Percentiles rank a stretch among this genome's conserved stretches.
phyloP scores from a whole-genome alignment of 2,329 filamentous ascomycete genomes.

The Leptographium flavum region DNA sequence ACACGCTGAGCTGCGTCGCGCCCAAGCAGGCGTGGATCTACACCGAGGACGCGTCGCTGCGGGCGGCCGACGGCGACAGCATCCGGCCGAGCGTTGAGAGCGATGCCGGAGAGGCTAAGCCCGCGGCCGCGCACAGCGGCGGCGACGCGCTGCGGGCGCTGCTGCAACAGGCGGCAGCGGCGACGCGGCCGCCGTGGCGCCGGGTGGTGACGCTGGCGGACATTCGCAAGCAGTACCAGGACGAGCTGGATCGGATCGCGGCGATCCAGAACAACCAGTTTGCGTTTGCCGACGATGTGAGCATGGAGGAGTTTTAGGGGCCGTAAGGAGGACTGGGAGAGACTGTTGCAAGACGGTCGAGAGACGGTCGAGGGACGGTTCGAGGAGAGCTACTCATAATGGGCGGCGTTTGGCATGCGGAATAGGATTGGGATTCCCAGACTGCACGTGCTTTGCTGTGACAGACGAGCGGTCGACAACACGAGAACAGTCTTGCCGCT shows the following conservation, averaged over 20 bases:
- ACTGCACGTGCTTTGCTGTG: no score
- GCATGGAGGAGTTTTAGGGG: not conserved
- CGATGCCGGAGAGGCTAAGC: not conserved
- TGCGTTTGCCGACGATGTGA: constrained; percentile 37
- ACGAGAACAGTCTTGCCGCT: no score
- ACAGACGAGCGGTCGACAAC: no score
- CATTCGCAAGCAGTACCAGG: constrained; percentile 76
- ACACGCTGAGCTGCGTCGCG: constrained; percentile 76
- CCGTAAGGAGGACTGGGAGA: not conserved
- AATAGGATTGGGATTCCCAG: no score
- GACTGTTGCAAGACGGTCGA: not conserved
- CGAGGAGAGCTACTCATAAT: not conserved
- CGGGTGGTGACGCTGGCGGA: constrained; percentile 76
- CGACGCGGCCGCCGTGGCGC: constrained; percentile 34
- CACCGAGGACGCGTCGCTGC: constrained; percentile 22
- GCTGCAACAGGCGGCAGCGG: constrained; percentile 12
- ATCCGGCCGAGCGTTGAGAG: not conserved
- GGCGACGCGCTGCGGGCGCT: constrained; percentile 11
- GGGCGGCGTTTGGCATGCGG: no score
- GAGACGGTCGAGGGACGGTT: not conserved
- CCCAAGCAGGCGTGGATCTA: constrained; percentile 72
- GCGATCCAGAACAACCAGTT: constrained; percentile 84
- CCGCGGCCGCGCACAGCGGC: not conserved
- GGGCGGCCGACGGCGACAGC: not conserved
- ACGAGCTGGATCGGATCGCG: constrained; percentile 75